phyloP scores from a whole-genome alignment of 2,329 filamentous ascomycete species.

The Magnaporthales sp. region DNA sequence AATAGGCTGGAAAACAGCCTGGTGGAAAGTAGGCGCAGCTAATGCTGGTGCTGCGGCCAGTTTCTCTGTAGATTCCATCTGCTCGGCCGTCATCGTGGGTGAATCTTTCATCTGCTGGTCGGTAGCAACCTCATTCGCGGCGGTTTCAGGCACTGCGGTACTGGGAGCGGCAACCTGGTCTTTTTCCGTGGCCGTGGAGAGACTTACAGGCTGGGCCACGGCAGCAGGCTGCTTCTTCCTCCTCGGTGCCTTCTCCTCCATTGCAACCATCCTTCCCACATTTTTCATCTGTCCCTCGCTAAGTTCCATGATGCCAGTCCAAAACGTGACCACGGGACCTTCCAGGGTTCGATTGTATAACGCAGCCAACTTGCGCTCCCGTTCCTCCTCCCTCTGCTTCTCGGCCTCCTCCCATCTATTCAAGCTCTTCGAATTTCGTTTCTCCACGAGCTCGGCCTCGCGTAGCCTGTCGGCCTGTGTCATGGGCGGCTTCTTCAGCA shows the following conservation, averaged over 20 bases:
- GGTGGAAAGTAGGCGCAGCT: slow-evolving; percentile 5
- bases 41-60: background rate
- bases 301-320: slow-evolving; percentile 86
- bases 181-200: slow-evolving; percentile 11
- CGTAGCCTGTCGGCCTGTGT: slow-evolving; percentile 79
- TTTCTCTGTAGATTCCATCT: background rate
- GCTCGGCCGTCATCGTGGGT: background rate
- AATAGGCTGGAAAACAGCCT: slow-evolving; percentile 11
- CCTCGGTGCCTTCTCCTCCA: slow-evolving; percentile 47
- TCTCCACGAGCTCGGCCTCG: slow-evolving; percentile 76
- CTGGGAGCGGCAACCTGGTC: slow-evolving; percentile 1
- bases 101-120: background rate
- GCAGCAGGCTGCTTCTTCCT: slow-evolving; percentile 38
- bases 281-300: slow-evolving; percentile 61
- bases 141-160: slow-evolving; percentile 5
- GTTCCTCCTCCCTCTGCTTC: slow-evolving; percentile 76
- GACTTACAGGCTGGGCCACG: slow-evolving; percentile 12
- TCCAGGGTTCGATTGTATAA: slow-evolving; percentile 79
- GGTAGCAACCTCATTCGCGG: background rate
- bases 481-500: slow-evolving; percentile 69
- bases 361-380: slow-evolving; percentile 74
- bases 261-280: slow-evolving; percentile 56
- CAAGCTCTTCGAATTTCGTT: slow-evolving; percentile 78
- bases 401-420: slow-evolving; percentile 94
- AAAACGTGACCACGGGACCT: slow-evolving; percentile 83